Conservation (phyloP, 805 yeast genomes). For the Metschnikowia amazonensis region DNA sequence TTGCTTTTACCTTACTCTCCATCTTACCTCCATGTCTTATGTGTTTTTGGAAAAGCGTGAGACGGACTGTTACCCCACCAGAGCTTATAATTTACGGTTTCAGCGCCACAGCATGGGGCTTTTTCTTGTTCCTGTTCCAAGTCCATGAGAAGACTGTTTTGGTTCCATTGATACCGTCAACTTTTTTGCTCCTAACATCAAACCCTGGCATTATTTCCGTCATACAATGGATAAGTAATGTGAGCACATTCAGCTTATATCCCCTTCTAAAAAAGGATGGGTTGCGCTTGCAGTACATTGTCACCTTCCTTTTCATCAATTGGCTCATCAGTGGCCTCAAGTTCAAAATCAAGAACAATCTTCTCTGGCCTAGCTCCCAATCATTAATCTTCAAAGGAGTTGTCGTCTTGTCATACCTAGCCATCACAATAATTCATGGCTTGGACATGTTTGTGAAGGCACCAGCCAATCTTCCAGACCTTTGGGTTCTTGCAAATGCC, state of each 20-base stretch:
- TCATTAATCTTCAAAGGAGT: conserved; percentile 25
- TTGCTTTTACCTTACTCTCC: conserved; percentile 46
- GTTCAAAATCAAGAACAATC: conserved; percentile 22
- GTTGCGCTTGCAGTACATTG: conserved; percentile 66
- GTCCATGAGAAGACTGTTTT: conserved; percentile 93
- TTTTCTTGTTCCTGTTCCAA: conserved; percentile 87
- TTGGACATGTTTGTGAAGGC: conserved; percentile 51
- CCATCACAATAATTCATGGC: conserved; percentile 48
- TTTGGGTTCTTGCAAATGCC: conserved; percentile 79
- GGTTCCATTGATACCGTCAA: conserved; percentile 81
- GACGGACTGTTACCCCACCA: conserved; percentile 17
- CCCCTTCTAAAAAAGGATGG: conserved; percentile 81
- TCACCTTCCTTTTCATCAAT: conserved; percentile 59
- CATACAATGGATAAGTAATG: conserved; percentile 82
- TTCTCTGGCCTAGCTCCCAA: conserved; percentile 23
- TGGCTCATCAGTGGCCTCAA: conserved; percentile 73
- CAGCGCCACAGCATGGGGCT: conserved; percentile 80
- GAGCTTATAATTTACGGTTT: conserved; percentile 57
- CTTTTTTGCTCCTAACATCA: conserved; percentile 55
- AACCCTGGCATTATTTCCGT: conserved; percentile 62
- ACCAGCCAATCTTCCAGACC: conserved; percentile 68
- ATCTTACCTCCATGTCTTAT: conserved; percentile 30
- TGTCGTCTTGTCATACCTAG: conserved; percentile 32
- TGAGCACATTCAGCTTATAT: conserved; percentile 81
- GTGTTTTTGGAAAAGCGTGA: conserved; percentile 36